Percentiles rank a stretch among this genome's conserved stretches.
These are phyloP conservation scores for Suillus decipiens DNA, from an alignment of 768 basidiomycete species.

Conservation along the genomic window DNA sequence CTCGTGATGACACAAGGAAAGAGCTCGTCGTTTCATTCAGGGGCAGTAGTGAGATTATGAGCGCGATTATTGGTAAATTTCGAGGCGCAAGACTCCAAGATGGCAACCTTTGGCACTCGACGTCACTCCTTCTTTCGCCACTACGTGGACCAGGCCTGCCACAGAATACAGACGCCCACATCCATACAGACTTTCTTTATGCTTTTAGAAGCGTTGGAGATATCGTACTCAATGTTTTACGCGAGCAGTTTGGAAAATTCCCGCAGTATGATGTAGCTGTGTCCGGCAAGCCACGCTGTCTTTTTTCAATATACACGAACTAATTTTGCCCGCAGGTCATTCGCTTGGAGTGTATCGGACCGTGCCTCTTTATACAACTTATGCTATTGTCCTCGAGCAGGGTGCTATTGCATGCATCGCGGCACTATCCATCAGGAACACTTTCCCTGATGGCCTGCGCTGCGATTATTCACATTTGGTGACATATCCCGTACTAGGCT, in stretches of 20 bases:
- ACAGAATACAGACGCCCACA: slow-evolving; percentile 22
- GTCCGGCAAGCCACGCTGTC: slow-evolving; percentile 27
- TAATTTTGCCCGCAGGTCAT: slow-evolving; percentile 33
- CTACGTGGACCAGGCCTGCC: slow-evolving; percentile 30
- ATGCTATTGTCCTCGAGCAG: slow-evolving; percentile 21
- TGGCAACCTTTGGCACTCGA: slow-evolving; percentile 12
- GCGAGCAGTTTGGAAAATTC: slow-evolving; percentile 30
- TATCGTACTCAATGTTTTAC: slow-evolving; percentile 31
- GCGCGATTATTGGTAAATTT: slow-evolving; percentile 22
- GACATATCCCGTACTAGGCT: slow-evolving; percentile 14
- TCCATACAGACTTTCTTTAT: slow-evolving; percentile 39
- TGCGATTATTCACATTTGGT: slow-evolving; percentile 49
- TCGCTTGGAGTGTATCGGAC: slow-evolving; percentile 37
- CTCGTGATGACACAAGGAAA: slow-evolving; percentile 42
- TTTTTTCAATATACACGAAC: slow-evolving; percentile 1
- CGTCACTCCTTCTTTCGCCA: slow-evolving; percentile 20
- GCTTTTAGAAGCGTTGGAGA: slow-evolving; percentile 37
- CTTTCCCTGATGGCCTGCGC: slow-evolving; percentile 27
- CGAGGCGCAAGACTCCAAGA: not conserved
- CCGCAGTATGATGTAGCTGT: slow-evolving; percentile 37
- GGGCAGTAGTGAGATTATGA: slow-evolving; percentile 34
- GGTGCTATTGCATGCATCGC: slow-evolving; percentile 43
- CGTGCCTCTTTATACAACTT: slow-evolving; percentile 5
- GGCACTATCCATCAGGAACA: slow-evolving; percentile 33
- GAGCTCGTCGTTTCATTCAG: slow-evolving; percentile 46